These are phyloP conservation scores for Komagataella ulmi DNA, from an alignment of 805 yeast genomes.

Conservation along the genomic window DNA sequence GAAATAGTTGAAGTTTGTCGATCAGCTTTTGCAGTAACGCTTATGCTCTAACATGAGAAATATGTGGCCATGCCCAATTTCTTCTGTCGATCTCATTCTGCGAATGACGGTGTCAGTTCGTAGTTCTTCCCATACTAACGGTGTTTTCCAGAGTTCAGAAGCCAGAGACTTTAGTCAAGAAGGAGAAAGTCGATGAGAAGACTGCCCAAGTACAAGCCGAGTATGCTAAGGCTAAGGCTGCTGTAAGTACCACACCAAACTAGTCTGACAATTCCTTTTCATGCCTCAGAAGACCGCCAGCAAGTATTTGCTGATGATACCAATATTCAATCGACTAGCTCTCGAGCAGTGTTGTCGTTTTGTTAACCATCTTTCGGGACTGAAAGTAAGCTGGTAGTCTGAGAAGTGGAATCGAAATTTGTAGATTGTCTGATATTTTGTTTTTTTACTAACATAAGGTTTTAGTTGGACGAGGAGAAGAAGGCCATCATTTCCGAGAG, in stretches of 20 bases:
- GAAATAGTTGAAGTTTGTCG: neutral
- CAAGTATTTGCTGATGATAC: constrained; percentile 28
- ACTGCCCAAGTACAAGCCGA: constrained; percentile 68
- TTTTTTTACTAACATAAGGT: constrained; percentile 13
- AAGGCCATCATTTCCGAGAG: constrained; percentile 54
- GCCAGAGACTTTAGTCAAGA: constrained; percentile 84
- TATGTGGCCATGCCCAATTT: neutral
- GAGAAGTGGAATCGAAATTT: constrained; percentile 1
- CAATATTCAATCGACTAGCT: constrained; percentile 47
- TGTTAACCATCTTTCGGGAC: constrained; percentile 87
- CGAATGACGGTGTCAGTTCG: constrained; percentile 1
- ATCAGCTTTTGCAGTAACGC: neutral
- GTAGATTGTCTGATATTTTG: neutral
- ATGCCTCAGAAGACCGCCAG: constrained; percentile 1
- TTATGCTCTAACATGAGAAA: neutral
- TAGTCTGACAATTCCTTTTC: neutral
- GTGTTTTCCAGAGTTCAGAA: constrained; percentile 29
- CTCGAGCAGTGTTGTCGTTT: constrained; percentile 53
- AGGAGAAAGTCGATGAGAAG: constrained; percentile 69
- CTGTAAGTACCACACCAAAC: constrained; percentile 42
- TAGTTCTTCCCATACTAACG: constrained; percentile 5
- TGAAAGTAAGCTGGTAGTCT: constrained; percentile 24
- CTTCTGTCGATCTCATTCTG: neutral
- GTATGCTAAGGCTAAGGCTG: constrained; percentile 64
- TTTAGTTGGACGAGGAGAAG: constrained; percentile 31